Evolutionary conservation across 495 filamentous ascomycete genomes (phyloP).

Genomic region (Neurospora sublineolata): DNA sequence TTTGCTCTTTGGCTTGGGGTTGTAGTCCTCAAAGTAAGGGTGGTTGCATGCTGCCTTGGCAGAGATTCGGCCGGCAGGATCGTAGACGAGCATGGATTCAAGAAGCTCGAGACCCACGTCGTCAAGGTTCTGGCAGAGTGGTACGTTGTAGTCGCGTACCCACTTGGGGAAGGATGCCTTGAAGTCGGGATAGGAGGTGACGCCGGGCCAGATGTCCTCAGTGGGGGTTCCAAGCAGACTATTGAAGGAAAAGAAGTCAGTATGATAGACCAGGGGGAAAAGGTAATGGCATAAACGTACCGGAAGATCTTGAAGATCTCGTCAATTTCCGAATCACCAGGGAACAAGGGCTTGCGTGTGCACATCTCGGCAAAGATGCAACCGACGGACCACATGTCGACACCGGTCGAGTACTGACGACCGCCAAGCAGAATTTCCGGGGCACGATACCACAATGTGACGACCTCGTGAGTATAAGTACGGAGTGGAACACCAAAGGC

Average conservation of each 20-base stretch:
- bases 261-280: not conserved
- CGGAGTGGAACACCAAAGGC: conserved; percentile 93
- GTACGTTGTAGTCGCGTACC: conserved; percentile 54
- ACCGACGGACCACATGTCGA: conserved; percentile 98
- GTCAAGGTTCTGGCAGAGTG: conserved; percentile 41
- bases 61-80: conserved; percentile 84
- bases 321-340: conserved; percentile 96
- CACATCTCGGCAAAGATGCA: conserved; percentile 99
- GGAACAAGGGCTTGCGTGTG: conserved; percentile 93
- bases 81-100: conserved; percentile 86
- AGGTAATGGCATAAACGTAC: conserved; percentile 35
- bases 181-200: conserved; percentile 95
- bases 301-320: conserved; percentile 99
- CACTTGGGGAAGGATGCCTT: conserved; percentile 96
- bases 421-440: conserved; percentile 96
- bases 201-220: conserved; percentile 85
- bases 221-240: conserved; percentile 86
- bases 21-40: conserved; percentile 76
- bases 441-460: conserved; percentile 97
- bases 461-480: conserved; percentile 98
- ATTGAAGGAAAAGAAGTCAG: conserved; percentile 2
- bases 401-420: conserved; percentile 93
- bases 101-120: conserved; percentile 82
- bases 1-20: conserved; percentile 17
- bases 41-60: conserved; percentile 91